phyloP scores from a whole-genome alignment of 2,329 filamentous ascomycete species.

The Geosmithia morbida region DNA sequence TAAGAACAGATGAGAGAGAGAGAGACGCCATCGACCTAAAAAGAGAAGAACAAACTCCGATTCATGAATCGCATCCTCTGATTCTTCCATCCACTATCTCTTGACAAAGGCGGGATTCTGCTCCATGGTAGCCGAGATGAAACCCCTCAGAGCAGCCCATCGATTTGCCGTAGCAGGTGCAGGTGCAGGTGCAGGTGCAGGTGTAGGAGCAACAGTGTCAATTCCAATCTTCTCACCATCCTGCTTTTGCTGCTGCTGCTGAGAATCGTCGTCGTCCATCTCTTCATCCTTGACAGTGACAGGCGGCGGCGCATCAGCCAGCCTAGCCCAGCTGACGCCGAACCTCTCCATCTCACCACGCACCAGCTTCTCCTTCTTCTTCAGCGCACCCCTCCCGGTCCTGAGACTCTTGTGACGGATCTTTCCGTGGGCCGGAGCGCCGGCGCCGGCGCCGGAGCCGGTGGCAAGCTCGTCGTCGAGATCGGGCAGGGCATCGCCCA shows the following conservation, averaged over 20 bases:
- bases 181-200: conserved; percentile 10
- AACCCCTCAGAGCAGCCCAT: conserved; percentile 71
- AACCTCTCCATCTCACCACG: conserved; percentile 73
- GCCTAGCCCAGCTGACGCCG: conserved; percentile 63
- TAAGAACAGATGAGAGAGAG: no score
- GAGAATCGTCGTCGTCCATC: not conserved
- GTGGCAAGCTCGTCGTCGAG: conserved; percentile 28
- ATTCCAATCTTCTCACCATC: conserved; percentile 1
- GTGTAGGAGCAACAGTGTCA: not conserved
- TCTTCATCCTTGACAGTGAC: not conserved
- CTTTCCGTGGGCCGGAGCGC: conserved; percentile 29
- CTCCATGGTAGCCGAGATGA: conserved; percentile 81
- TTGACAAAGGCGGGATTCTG: conserved; percentile 60
- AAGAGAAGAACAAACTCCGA: no score
- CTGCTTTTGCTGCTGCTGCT: not conserved
- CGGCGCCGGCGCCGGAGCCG: conserved; percentile 8
- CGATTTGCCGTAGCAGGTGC: conserved; percentile 32
- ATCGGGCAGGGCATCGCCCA: conserved; percentile 70
- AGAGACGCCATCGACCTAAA: no score
- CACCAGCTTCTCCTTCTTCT: conserved; percentile 69
- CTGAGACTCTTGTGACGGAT: conserved; percentile 62
- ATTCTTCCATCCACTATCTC: conserved; percentile 11
- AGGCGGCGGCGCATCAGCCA: conserved; percentile 30
- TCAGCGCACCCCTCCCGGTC: conserved; percentile 64
- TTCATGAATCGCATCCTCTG: no score